Evolutionary conservation across 2,329 filamentous ascomycete genomes (phyloP).

Genomic region (Phialophora expanda): DNA sequence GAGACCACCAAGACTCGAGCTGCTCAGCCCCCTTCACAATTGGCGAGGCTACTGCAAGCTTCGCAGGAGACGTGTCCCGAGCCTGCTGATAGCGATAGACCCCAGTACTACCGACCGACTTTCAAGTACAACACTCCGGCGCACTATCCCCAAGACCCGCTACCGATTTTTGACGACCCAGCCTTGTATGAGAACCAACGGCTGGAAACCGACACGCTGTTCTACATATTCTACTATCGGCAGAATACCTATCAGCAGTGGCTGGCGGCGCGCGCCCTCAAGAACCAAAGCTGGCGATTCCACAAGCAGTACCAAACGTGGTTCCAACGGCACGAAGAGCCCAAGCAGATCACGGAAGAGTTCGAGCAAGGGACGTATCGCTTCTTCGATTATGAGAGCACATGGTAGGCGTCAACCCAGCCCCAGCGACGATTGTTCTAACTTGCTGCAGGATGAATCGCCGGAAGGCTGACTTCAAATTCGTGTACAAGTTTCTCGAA

Average conservation of each 20-base stretch:
- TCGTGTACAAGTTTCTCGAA: conserved; percentile 96
- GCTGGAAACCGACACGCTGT: conserved; percentile 94
- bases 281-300: conserved; percentile 98
- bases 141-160: conserved; percentile 91
- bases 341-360: conserved; percentile 97
- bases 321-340: conserved; percentile 98
- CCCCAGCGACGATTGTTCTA: conserved; percentile 33
- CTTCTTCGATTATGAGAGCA: conserved; percentile 99
- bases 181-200: conserved; percentile 74
- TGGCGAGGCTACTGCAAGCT: conserved; percentile 74
- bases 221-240: conserved; percentile 99
- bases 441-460: conserved; percentile 83
- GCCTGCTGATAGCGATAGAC: conserved; percentile 77
- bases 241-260: conserved; percentile 96
- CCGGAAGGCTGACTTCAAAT: conserved; percentile 96
- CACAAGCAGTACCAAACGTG: conserved; percentile 99
- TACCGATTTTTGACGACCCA: conserved; percentile 89
- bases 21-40: conserved; percentile 65
- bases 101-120: conserved; percentile 82
- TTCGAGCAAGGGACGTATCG: conserved; percentile 98
- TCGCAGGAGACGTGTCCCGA: conserved; percentile 78
- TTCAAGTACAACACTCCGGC: conserved; percentile 77
- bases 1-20: conserved; percentile 78
- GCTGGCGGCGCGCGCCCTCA: conserved; percentile 92
- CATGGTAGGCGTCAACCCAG: conserved; percentile 71